Evolutionary conservation across 805 yeast species (phyloP).

Genomic region (Starmerella sirachaensis): DNA sequence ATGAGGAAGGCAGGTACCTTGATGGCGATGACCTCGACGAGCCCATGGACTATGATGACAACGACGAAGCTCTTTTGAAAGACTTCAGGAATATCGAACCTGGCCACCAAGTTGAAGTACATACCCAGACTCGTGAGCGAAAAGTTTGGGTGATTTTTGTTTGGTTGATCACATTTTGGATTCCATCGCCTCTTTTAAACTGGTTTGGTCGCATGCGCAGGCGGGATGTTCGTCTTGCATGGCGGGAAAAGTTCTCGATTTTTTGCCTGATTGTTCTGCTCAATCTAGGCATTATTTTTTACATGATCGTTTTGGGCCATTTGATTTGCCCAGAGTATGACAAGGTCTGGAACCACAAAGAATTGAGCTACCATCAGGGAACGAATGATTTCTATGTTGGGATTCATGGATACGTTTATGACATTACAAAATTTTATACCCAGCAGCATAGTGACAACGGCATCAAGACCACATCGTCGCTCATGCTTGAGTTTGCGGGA

Average conservation of each 20-base stretch:
- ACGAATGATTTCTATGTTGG: conserved; percentile 30
- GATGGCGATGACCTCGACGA: conserved; percentile 30
- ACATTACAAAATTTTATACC: conserved; percentile 31
- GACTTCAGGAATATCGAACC: conserved; percentile 27
- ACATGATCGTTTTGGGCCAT: conserved; percentile 33
- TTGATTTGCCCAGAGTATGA: conserved; percentile 33
- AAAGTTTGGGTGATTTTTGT: conserved; percentile 31
- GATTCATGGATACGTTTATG: conserved; percentile 32
- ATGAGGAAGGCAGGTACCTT: conserved; percentile 2
- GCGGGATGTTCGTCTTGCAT: conserved; percentile 33
- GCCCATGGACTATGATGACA: conserved; percentile 19
- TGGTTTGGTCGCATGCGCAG: conserved; percentile 32
- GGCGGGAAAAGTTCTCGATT: conserved; percentile 33
- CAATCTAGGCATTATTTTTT: conserved; percentile 32
- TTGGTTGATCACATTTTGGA: conserved; percentile 34
- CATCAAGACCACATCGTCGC: conserved; percentile 25
- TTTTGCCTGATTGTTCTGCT: conserved; percentile 29
- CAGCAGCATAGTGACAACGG: conserved; percentile 33
- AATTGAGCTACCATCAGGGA: conserved; percentile 30
- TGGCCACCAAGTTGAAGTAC: conserved; percentile 27
- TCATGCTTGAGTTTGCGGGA: conserved; percentile 33
- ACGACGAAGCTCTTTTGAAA: conserved; percentile 20
- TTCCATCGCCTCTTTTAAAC: conserved; percentile 29
- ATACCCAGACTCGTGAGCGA: conserved; percentile 25
- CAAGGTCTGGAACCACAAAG: conserved; percentile 31